These are phyloP conservation scores for Cicer chorassanicum DNA, from an alignment of 306 rosid species.

Conservation along the genomic window DNA sequence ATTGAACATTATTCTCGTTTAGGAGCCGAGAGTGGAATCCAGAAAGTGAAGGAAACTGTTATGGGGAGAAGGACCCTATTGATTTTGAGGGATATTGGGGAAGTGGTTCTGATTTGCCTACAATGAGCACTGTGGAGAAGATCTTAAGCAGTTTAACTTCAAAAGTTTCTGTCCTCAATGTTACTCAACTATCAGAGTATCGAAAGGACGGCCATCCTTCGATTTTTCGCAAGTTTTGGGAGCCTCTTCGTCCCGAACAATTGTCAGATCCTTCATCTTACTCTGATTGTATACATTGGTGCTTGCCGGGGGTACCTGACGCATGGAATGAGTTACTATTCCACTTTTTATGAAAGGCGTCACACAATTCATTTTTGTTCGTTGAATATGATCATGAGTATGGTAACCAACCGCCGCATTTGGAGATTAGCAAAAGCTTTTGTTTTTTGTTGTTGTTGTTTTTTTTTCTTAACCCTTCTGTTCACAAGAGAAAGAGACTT, in stretches of 20 bases:
- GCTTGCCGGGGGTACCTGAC: constrained; percentile 95
- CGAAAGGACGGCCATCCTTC: constrained; percentile 97
- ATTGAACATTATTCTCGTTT: constrained; percentile 43
- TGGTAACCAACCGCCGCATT: constrained; percentile 17
- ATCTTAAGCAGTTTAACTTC: constrained; percentile 65
- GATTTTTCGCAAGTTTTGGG: constrained; percentile 92
- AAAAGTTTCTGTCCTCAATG: constrained; percentile 77
- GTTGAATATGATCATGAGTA: constrained; percentile 4
- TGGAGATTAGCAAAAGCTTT: constrained; percentile 29
- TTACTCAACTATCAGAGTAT: constrained; percentile 91
- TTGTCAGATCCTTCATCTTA: constrained; percentile 78
- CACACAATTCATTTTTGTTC: constrained; percentile 14
- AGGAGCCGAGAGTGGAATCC: constrained; percentile 91
- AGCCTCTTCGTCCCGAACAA: constrained; percentile 69
- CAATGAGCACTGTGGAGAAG: constrained; percentile 71
- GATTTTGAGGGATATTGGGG: constrained; percentile 85
- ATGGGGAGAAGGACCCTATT: constrained; percentile 68
- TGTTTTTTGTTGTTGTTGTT: constrained; percentile 11
- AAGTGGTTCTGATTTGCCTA: constrained; percentile 89
- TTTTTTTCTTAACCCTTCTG: no score
- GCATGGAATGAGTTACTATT: constrained; percentile 91
- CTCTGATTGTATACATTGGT: constrained; percentile 99
- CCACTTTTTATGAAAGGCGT: constrained; percentile 58
- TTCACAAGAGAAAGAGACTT: no score
- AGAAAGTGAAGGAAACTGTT: constrained; percentile 83